phyloP scores from a whole-genome alignment of 2,329 filamentous ascomycete genomes.

The Ophiostoma pallidulum region DNA sequence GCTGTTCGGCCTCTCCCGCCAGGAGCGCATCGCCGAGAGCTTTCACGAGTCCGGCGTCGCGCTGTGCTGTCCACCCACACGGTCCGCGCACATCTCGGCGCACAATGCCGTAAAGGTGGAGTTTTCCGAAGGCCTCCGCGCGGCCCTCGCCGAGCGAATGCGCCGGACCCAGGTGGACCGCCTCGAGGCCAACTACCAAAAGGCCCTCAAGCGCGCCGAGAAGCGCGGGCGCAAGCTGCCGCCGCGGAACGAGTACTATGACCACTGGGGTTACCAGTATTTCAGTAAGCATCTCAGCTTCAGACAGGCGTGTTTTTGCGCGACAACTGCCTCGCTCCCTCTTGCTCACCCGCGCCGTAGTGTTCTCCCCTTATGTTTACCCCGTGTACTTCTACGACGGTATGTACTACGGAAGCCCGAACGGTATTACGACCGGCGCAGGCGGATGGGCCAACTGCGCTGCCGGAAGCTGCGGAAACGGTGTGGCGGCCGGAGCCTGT shows the following conservation, averaged over 20 bases:
- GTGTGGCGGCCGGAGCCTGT: constrained; percentile 34
- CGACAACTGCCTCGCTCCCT: neutral
- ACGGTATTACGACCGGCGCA: constrained; percentile 22
- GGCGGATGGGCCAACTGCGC: constrained; percentile 34
- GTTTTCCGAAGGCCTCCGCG: constrained; percentile 1
- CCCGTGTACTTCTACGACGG: constrained; percentile 33
- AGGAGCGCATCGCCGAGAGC: constrained; percentile 35
- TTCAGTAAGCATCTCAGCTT: no score
- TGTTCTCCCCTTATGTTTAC: constrained; percentile 39
- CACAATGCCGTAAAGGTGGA: constrained; percentile 53
- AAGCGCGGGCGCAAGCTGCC: constrained; percentile 41
- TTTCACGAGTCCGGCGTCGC: constrained; percentile 41
- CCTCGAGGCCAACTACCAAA: constrained; percentile 47
- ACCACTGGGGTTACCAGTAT: constrained; percentile 46
- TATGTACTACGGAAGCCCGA: constrained; percentile 38
- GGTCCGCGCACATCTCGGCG: constrained; percentile 60
- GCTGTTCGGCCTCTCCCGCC: constrained; percentile 35
- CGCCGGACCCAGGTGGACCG: constrained; percentile 24
- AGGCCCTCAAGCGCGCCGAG: constrained; percentile 39
- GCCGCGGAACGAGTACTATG: constrained; percentile 38
- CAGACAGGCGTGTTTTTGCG: neutral
- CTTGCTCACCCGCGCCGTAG: neutral
- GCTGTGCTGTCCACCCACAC: constrained; percentile 42
- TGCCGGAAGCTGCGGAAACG: constrained; percentile 39
- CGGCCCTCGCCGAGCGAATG: constrained; percentile 24